These are phyloP conservation scores for Fusarium sp. DNA, from an alignment of 2,329 filamentous ascomycete species.

Conservation along the genomic window DNA sequence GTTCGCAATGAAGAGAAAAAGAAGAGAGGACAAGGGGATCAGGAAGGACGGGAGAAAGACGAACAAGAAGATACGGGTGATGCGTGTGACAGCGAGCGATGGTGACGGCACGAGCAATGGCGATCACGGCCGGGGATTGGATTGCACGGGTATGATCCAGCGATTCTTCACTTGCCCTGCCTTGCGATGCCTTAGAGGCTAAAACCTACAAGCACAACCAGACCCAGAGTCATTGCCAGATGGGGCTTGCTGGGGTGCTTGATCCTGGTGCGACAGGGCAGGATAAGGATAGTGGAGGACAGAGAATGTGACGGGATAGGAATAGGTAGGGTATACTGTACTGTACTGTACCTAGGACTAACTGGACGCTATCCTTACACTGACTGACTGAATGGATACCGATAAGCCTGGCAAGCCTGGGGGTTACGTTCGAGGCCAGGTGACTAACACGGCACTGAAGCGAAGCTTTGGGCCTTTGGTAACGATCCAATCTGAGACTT, in stretches of 20 bases:
- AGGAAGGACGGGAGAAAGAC: conserved; percentile 14
- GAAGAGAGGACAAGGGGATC: conserved; percentile 11
- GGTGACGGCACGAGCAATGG: conserved; percentile 37
- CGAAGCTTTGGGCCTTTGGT: conserved; percentile 26
- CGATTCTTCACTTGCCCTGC: conserved; percentile 15
- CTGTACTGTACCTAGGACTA: conserved; percentile 6
- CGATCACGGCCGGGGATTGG: conserved; percentile 31
- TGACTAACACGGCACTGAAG: conserved; percentile 41
- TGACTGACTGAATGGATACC: conserved; percentile 13
- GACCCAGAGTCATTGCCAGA: conserved; percentile 1
- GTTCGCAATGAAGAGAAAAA: conserved; percentile 7
- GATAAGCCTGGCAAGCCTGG: conserved; percentile 3
- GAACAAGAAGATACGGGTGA: conserved; percentile 26
- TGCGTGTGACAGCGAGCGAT: conserved; percentile 34
- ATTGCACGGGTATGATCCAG: conserved; percentile 26
- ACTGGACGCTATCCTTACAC: not conserved
- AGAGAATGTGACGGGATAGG: conserved; percentile 24
- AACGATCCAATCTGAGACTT: conserved; percentile 25
- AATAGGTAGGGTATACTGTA: conserved; percentile 2
- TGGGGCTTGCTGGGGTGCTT: conserved; percentile 26
- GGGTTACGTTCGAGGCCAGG: conserved; percentile 29
- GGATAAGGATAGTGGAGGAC: conserved; percentile 27
- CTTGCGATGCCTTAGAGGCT: conserved; percentile 1
- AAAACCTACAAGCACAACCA: conserved; percentile 16
- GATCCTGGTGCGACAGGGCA: conserved; percentile 32